phyloP scores from a whole-genome alignment of 2,329 filamentous ascomycete genomes.

The Didymella pomorum region DNA sequence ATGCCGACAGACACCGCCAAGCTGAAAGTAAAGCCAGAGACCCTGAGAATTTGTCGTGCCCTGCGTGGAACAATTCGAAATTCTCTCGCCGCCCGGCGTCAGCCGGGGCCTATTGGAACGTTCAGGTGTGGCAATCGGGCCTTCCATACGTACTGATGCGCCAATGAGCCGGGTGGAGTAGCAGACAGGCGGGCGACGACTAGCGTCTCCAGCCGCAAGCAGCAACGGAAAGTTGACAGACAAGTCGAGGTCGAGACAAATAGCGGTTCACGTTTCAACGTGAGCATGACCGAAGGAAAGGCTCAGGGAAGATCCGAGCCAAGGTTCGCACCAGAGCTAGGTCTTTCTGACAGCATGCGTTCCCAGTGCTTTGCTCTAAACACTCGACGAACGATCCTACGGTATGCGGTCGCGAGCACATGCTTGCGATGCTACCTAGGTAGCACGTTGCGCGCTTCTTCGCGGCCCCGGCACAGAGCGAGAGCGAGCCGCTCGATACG shows the following conservation, averaged over 20 bases:
- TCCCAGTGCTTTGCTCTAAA: constrained; percentile 2
- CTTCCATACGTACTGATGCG: constrained; percentile 3
- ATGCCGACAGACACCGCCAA: constrained; percentile 9
- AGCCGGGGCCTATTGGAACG: constrained; percentile 6
- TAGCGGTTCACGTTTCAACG: constrained; percentile 1
- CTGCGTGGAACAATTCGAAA: constrained; percentile 4
- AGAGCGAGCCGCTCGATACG: constrained; percentile 3
- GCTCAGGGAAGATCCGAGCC: not conserved
- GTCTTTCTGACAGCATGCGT: not conserved
- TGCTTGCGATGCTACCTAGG: too few relatives aligned
- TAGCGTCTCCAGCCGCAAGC: constrained; percentile 12
- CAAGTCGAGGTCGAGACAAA: not conserved
- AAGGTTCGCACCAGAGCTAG: constrained; percentile 5
- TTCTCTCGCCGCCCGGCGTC: constrained; percentile 7
- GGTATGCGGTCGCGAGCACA: not conserved
- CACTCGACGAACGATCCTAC: not conserved
- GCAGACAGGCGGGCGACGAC: not conserved
- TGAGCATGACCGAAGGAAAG: not conserved
- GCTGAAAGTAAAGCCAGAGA: not conserved
- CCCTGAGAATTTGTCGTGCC: constrained; percentile 7
- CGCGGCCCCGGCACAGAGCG: constrained; percentile 2
- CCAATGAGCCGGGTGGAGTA: constrained; percentile 17
- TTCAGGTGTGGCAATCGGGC: constrained; percentile 7
- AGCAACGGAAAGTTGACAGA: not conserved
- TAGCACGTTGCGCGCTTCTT: not conserved